Conservation (phyloP, 2,329 filamentous ascomycete genomes). For the Neoascochyta sp. region DNA sequence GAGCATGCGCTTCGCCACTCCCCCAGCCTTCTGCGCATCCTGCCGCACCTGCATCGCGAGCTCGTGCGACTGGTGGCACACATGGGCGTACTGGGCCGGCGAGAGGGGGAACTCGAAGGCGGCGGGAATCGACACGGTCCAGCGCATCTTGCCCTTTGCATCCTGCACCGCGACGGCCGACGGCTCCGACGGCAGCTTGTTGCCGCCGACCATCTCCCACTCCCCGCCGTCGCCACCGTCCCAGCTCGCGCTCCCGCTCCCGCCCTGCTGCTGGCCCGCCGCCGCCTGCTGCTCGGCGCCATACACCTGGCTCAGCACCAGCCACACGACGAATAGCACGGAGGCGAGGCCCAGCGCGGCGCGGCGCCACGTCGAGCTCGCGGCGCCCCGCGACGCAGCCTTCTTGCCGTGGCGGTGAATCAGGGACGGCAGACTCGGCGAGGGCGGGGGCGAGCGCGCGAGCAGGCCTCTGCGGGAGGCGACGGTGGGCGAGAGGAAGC, state of each 20-base stretch:
- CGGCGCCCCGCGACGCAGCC: too few relatives aligned
- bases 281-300: slow-evolving; percentile 5
- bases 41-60: slow-evolving; percentile 53
- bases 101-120: slow-evolving; percentile 63
- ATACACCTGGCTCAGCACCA: slow-evolving; percentile 38
- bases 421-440: slow-evolving; percentile 66
- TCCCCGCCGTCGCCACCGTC: slow-evolving; percentile 38
- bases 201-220: slow-evolving; percentile 65
- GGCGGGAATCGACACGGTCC: slow-evolving; percentile 77
- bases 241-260: too few relatives aligned
- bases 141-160: slow-evolving; percentile 60
- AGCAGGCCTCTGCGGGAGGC: slow-evolving; percentile 54
- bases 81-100: slow-evolving; percentile 63
- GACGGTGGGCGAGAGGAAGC: slow-evolving; percentile 34
- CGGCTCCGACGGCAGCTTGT: slow-evolving; percentile 65
- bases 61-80: slow-evolving; percentile 65
- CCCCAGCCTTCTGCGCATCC: slow-evolving; percentile 25
- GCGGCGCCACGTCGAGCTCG: too few relatives aligned
- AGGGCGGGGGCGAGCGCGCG: slow-evolving; percentile 66
- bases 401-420: slow-evolving; percentile 64
- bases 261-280: too few relatives aligned
- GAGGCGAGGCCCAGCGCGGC: too few relatives aligned
- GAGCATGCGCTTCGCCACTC: slow-evolving; percentile 32
- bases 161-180: slow-evolving; percentile 70
- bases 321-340: slow-evolving; percentile 51